Conservation (phyloP, 208 protist species). For the Herpetomonas muscarum region DNA sequence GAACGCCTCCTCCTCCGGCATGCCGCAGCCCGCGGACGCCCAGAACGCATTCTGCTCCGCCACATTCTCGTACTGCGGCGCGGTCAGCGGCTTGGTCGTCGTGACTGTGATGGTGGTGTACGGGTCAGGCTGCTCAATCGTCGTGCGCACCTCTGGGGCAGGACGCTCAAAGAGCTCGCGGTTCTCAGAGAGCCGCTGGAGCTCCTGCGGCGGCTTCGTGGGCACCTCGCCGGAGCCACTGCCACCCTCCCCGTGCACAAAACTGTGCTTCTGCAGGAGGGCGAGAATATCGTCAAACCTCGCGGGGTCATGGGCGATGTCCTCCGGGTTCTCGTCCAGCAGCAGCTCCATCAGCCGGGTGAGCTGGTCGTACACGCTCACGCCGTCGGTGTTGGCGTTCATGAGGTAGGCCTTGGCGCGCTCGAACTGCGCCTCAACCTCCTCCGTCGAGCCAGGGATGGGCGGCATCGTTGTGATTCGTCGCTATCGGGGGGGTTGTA, state of each 20-base stretch:
- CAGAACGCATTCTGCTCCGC: slow-evolving; percentile 75
- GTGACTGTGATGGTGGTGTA: slow-evolving; percentile 91
- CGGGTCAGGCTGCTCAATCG: slow-evolving; percentile 86
- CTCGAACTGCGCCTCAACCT: slow-evolving; percentile 66
- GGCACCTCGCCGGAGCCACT: slow-evolving; percentile 59
- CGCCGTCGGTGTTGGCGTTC: slow-evolving; percentile 80
- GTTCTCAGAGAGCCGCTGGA: slow-evolving; percentile 69
- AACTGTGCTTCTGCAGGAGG: slow-evolving; percentile 78
- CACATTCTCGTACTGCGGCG: slow-evolving; percentile 70
- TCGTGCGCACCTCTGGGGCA: slow-evolving; percentile 73
- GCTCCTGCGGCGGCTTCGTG: slow-evolving; percentile 52
- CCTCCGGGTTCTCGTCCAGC: slow-evolving; percentile 73
- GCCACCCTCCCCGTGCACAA: slow-evolving; percentile 71
- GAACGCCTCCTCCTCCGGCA: slow-evolving; percentile 83
- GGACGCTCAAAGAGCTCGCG: slow-evolving; percentile 70
- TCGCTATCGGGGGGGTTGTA: neutral
- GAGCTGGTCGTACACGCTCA: slow-evolving; percentile 91
- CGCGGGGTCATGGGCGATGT: slow-evolving; percentile 63
- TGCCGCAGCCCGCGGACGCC: slow-evolving; percentile 61
- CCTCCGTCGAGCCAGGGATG: slow-evolving; percentile 13
- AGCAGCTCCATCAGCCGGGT: slow-evolving; percentile 78
- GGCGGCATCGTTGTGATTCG: slow-evolving; percentile 23
- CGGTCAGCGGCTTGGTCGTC: slow-evolving; percentile 68
- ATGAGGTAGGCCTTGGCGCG: slow-evolving; percentile 88
- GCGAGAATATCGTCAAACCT: slow-evolving; percentile 74